Conservation (phyloP, 805 yeast genomes). For the Cyberlindnera euphorbiiphila region DNA sequence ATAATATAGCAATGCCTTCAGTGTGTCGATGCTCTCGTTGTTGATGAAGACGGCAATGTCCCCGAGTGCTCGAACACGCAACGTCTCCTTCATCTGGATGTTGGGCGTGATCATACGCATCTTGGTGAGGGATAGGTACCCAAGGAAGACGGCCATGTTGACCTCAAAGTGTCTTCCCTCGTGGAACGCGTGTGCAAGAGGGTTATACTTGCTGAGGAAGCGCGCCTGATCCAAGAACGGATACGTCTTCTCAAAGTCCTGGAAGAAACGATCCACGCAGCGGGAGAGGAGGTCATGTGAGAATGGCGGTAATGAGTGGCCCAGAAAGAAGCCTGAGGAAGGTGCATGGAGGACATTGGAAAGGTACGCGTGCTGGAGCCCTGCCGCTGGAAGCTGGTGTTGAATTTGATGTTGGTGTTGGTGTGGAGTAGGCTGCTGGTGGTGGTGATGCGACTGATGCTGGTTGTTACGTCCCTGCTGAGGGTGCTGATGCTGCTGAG, state of each 20-base stretch:
- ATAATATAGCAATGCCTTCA: constrained; percentile 39
- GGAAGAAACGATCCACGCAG: constrained; percentile 31
- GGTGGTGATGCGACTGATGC: background rate
- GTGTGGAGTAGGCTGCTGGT: background rate
- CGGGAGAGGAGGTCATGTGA: constrained; percentile 3
- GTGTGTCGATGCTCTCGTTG: constrained; percentile 37
- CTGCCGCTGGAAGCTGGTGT: constrained; percentile 5
- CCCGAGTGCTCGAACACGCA: constrained; percentile 40
- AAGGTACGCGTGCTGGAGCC: constrained; percentile 10
- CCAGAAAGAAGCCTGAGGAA: constrained; percentile 1
- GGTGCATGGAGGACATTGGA: constrained; percentile 7
- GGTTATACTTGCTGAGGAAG: constrained; percentile 26
- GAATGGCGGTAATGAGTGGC: constrained; percentile 1
- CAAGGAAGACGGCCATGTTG: constrained; percentile 51
- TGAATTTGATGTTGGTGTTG: background rate
- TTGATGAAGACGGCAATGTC: constrained; percentile 36
- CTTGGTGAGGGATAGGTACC: constrained; percentile 46
- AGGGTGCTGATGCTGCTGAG: constrained; percentile 5
- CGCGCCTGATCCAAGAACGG: constrained; percentile 13
- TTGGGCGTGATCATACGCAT: constrained; percentile 35
- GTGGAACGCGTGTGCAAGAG: constrained; percentile 5
- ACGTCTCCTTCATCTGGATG: constrained; percentile 37
- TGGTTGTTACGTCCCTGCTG: background rate
- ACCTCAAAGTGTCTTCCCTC: constrained; percentile 40
- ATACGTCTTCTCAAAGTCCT: constrained; percentile 15